Evolutionary conservation across 2,329 filamentous ascomycete species (phyloP).

Genomic region (Aspergillus jensenii): DNA sequence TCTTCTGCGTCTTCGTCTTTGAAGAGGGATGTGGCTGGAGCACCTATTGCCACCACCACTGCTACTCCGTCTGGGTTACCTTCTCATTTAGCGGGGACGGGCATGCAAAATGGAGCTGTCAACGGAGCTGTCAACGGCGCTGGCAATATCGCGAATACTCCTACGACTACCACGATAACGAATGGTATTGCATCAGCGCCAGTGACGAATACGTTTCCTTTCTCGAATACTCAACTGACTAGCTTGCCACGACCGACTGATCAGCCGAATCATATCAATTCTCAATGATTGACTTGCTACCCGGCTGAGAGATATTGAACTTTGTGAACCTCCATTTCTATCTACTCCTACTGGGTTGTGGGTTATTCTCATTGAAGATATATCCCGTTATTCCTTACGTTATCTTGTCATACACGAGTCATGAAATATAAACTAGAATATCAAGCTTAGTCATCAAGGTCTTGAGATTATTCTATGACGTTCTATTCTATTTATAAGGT

Average conservation of each 20-base stretch:
- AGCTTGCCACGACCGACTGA: neutral
- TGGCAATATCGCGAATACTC: neutral
- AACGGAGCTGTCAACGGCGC: neutral
- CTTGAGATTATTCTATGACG: slow-evolving; percentile 7
- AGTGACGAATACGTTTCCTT: neutral
- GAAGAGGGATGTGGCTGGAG: neutral
- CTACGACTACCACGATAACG: neutral
- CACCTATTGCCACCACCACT: neutral
- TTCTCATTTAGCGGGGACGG: neutral
- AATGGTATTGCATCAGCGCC: neutral
- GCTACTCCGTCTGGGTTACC: neutral
- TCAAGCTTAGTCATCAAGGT: neutral
- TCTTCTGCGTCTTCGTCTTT: too few species aligned
- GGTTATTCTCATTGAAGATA: too few species aligned
- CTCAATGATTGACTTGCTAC: neutral
- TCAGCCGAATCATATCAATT: neutral
- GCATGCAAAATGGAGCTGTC: neutral
- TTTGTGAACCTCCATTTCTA: too few species aligned
- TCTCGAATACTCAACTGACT: neutral
- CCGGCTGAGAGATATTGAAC: neutral
- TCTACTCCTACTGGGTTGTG: too few species aligned
- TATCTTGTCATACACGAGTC: neutral
- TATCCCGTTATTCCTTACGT: too few species aligned
- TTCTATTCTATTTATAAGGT: slow-evolving; percentile 5
- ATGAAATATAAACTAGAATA: neutral